These are phyloP conservation scores for Hypoxylon sp. DNA, from an alignment of 2,329 filamentous ascomycete genomes.

Conservation along the genomic window DNA sequence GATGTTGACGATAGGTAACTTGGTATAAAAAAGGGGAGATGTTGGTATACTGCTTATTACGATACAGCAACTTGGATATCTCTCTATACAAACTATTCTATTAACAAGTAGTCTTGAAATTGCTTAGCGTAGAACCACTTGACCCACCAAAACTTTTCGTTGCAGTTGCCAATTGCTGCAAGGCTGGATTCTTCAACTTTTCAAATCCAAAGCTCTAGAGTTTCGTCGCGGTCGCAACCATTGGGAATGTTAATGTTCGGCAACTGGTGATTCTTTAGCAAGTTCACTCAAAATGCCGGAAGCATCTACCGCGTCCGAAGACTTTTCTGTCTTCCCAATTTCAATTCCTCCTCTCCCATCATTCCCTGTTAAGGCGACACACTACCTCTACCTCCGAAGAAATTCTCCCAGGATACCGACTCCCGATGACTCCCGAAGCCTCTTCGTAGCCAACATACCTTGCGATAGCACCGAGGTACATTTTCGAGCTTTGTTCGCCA, in stretches of 20 bases:
- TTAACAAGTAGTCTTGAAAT: conserved; percentile 4
- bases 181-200: conserved; percentile 16
- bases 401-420: conserved; percentile 86
- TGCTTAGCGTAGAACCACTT: not conserved
- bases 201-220: not conserved
- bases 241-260: not conserved
- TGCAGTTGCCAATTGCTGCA: conserved; percentile 1
- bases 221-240: not conserved
- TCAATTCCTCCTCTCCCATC: conserved; percentile 75
- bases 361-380: conserved; percentile 74
- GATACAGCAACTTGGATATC: not conserved
- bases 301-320: conserved; percentile 64
- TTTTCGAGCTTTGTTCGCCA: conserved; percentile 81
- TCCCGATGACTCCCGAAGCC: conserved; percentile 79
- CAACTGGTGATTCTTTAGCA: not conserved
- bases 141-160: conserved; percentile 35
- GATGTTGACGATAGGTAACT: not conserved
- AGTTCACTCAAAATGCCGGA: conserved; percentile 54
- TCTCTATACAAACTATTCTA: not conserved
- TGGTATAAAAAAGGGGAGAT: not conserved
- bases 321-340: conserved; percentile 79
- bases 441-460: conserved; percentile 94
- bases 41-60: not conserved
- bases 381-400: conserved; percentile 89
- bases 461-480: conserved; percentile 84